Conservation (phyloP, 176 grass and related monocot genomes). For the Musa troglodytarum region DNA sequence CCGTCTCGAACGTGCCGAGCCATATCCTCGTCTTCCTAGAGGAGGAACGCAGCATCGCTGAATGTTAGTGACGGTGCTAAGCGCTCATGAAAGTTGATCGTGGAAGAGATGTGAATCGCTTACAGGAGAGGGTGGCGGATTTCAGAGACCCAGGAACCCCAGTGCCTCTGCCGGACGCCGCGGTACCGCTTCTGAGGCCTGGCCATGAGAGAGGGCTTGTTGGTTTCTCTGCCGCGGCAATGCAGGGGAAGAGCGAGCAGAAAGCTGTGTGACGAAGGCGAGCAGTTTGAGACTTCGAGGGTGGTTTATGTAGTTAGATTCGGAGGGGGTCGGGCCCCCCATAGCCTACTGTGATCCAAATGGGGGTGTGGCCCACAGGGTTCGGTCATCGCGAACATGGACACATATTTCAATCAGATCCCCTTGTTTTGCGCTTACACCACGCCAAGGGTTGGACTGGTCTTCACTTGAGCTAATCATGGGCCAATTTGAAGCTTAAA, state of each 20-base stretch:
- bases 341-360: not conserved
- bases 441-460: not conserved
- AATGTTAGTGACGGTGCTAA: not conserved
- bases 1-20: conserved; percentile 98
- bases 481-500: too few relatives aligned
- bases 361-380: not conserved
- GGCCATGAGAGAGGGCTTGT: not conserved
- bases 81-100: too few relatives aligned
- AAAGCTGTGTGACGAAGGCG: too few relatives aligned
- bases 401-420: not conserved
- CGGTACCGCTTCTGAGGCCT: conserved; percentile 31
- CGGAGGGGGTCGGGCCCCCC: not conserved
- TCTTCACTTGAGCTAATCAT: too few relatives aligned
- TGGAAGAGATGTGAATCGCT: not conserved
- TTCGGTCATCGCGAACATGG: not conserved
- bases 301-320: not conserved
- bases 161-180: conserved; percentile 35
- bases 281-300: not conserved
- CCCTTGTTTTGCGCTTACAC: conserved; percentile 1
- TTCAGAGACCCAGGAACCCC: conserved; percentile 44
- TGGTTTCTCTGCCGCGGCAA: not conserved
- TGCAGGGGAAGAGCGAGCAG: not conserved
- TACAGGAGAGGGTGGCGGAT: conserved; percentile 40
- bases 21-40: conserved; percentile 96
- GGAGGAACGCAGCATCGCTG: not conserved